Conservation (phyloP, 2,329 filamentous ascomycete species). For the Metarhizium humberi region DNA sequence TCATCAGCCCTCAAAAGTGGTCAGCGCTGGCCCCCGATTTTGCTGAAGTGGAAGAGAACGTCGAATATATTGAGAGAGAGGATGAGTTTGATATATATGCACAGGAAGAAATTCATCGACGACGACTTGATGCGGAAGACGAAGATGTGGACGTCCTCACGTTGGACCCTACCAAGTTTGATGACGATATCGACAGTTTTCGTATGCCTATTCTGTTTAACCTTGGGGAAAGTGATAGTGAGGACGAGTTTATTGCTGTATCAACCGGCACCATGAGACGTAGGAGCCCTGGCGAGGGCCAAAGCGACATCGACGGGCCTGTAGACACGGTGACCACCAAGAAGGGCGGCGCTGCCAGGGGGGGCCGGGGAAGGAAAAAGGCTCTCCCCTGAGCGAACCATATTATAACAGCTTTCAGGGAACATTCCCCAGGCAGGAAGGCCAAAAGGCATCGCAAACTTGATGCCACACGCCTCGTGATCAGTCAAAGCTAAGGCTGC, state of each 20-base stretch:
- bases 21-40: constrained; percentile 95
- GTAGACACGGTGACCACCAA: constrained; percentile 27
- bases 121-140: constrained; percentile 82
- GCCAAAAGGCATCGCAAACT: neutral
- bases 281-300: constrained; percentile 68
- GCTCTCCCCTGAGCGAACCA: neutral
- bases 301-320: constrained; percentile 51
- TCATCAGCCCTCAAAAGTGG: constrained; percentile 92
- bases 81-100: constrained; percentile 98
- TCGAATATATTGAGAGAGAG: constrained; percentile 89
- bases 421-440: too few species aligned
- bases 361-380: constrained; percentile 33
- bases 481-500: neutral
- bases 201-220: constrained; percentile 90
- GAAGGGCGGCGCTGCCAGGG: constrained; percentile 27
- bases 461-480: neutral
- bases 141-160: constrained; percentile 88
- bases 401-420: neutral
- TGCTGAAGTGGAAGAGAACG: constrained; percentile 94
- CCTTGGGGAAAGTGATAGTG: constrained; percentile 87
- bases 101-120: constrained; percentile 86
- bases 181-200: constrained; percentile 57
- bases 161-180: constrained; percentile 55
- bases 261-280: constrained; percentile 76
- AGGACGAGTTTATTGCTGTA: constrained; percentile 70